phyloP scores from a whole-genome alignment of 2,329 filamentous ascomycete genomes.

The Nothophaeocryptopus gaeumannii region DNA sequence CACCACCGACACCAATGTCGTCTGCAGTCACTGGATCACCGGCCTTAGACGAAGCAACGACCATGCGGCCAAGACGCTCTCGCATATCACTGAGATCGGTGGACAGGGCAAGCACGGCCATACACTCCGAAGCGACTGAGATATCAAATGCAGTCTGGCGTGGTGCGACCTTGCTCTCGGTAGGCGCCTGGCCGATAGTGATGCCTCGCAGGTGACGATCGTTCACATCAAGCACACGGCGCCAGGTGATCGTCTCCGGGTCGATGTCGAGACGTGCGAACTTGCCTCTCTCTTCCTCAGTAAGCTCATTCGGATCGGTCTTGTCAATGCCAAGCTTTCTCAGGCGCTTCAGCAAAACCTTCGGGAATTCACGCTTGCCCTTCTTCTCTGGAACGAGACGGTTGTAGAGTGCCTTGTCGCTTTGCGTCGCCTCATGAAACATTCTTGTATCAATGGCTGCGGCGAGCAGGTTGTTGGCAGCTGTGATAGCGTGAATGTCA shows the following conservation, averaged over 20 bases:
- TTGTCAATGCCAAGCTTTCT: conserved; percentile 96
- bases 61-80: conserved; percentile 91
- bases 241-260: conserved; percentile 95
- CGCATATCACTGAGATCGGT: conserved; percentile 85
- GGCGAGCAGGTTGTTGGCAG: conserved; percentile 93
- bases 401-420: conserved; percentile 81
- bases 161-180: conserved; percentile 77
- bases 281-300: conserved; percentile 77
- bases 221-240: conserved; percentile 93
- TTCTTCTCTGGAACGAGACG: conserved; percentile 87
- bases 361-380: conserved; percentile 79
- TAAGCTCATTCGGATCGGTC: conserved; percentile 87
- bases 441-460: conserved; percentile 97
- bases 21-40: conserved; percentile 95
- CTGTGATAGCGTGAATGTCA: conserved; percentile 95
- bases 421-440: conserved; percentile 96
- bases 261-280: conserved; percentile 97
- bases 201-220: conserved; percentile 89
- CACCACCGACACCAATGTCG: conserved; percentile 88
- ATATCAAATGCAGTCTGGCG: conserved; percentile 96
- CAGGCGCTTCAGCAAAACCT: conserved; percentile 86
- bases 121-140: conserved; percentile 94
- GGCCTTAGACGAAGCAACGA: conserved; percentile 78
- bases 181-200: conserved; percentile 81
- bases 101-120: conserved; percentile 94